phyloP scores from a whole-genome alignment of 768 basidiomycete genomes.

The Amanita molliuscula region DNA sequence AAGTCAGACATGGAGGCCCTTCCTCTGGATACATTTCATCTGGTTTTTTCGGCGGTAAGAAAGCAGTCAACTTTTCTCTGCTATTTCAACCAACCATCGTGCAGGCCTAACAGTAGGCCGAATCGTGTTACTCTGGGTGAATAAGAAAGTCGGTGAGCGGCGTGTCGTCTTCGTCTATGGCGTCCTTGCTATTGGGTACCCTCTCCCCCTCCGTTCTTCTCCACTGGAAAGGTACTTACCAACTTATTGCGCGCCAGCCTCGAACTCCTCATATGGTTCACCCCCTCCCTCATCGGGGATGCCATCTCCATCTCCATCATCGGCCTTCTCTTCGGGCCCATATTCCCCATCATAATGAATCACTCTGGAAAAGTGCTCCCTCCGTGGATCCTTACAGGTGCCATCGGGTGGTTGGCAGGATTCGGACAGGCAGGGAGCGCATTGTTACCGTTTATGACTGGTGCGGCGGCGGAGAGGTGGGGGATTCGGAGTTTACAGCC shows the following conservation, averaged over 20 bases:
- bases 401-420: conserved; percentile 61
- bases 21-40: conserved; percentile 44
- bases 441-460: conserved; percentile 62
- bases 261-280: conserved; percentile 60
- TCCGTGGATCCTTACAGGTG: conserved; percentile 51
- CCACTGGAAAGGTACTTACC: no score
- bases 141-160: conserved; percentile 46
- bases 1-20: conserved; percentile 25
- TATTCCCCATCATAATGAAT: conserved; percentile 70
- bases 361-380: conserved; percentile 61
- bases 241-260: conserved; percentile 25
- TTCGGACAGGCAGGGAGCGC: conserved; percentile 68
- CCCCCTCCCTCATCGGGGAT: conserved; percentile 53
- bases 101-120: conserved; percentile 51
- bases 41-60: conserved; percentile 44
- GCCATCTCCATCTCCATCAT: conserved; percentile 56
- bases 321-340: conserved; percentile 63
- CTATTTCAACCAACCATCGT: neutral
- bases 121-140: conserved; percentile 43
- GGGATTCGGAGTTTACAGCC: conserved; percentile 56
- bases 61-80: no score
- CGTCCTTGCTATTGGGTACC: conserved; percentile 36
- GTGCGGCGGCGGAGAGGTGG: conserved; percentile 51
- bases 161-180: conserved; percentile 43
- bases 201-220: no score